Evolutionary conservation across 2,329 filamentous ascomycete species (phyloP).

Genomic region (Gyromitra esculenta): DNA sequence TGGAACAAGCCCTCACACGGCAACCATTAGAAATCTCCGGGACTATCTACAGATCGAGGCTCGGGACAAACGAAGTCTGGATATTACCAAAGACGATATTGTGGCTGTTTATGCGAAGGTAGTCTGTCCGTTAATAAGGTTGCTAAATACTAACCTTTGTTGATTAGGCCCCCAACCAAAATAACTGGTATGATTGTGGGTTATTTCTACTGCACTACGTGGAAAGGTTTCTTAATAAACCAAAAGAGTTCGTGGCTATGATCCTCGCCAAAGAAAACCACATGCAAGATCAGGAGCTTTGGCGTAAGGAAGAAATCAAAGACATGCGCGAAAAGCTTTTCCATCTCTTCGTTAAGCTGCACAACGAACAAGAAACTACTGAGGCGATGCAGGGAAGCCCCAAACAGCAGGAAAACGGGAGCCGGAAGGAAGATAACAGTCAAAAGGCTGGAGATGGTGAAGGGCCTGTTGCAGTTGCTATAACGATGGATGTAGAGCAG

Average conservation of each 20-base stretch:
- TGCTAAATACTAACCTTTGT: conserved; percentile 26
- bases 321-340: conserved; percentile 52
- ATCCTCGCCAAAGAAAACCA: conserved; percentile 69
- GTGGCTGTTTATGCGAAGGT: conserved; percentile 52
- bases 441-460: conserved; percentile 4
- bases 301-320: conserved; percentile 52
- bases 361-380: conserved; percentile 39
- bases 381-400: conserved; percentile 19
- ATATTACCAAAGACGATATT: conserved; percentile 64
- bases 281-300: conserved; percentile 45
- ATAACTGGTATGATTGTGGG: conserved; percentile 89
- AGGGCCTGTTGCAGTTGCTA: neutral
- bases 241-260: conserved; percentile 73
- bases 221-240: conserved; percentile 79
- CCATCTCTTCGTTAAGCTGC: conserved; percentile 44
- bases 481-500: conserved; percentile 2
- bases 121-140: neutral
- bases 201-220: conserved; percentile 86
- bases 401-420: neutral
- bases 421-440: neutral
- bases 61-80: conserved; percentile 64
- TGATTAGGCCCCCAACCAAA: conserved; percentile 73
- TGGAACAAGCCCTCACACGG: conserved; percentile 64
- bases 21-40: conserved; percentile 74
- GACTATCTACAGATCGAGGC: conserved; percentile 81